Conservation (phyloP, 495 filamentous ascomycete genomes). For the Pyrenopolyporus hunteri region DNA sequence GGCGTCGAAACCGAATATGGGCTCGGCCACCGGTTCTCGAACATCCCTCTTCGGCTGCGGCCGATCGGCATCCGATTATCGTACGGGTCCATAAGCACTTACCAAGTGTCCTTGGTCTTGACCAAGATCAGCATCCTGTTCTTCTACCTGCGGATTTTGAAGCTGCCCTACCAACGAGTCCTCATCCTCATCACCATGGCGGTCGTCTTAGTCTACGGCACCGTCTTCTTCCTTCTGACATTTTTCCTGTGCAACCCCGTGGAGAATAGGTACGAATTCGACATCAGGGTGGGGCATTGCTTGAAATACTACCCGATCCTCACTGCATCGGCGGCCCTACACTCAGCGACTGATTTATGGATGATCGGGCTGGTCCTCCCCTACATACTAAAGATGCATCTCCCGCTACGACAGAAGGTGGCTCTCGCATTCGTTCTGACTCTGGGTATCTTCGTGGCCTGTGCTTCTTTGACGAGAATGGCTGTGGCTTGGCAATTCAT, state of each 20-base stretch:
- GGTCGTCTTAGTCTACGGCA: slow-evolving; percentile 41
- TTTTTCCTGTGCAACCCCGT: slow-evolving; percentile 49
- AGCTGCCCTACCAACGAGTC: slow-evolving; percentile 35
- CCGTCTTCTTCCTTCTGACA: slow-evolving; percentile 46
- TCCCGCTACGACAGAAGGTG: slow-evolving; percentile 43
- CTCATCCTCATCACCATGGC: slow-evolving; percentile 44
- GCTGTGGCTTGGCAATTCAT: slow-evolving; percentile 35
- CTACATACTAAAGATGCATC: slow-evolving; percentile 43
- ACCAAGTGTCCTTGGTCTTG: slow-evolving; percentile 47
- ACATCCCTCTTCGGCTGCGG: slow-evolving; percentile 30
- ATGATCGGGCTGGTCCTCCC: slow-evolving; percentile 46
- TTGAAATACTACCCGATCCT: slow-evolving; percentile 45
- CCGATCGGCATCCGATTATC: slow-evolving; percentile 33
- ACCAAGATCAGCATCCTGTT: slow-evolving; percentile 50
- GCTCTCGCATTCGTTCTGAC: slow-evolving; percentile 45
- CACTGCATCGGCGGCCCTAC: slow-evolving; percentile 42
- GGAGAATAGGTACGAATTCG: slow-evolving; percentile 33
- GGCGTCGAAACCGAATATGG: slow-evolving; percentile 33
- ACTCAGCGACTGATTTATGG: slow-evolving; percentile 47
- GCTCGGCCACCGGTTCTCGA: slow-evolving; percentile 31
- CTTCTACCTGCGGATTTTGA: slow-evolving; percentile 51
- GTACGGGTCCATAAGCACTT: slow-evolving; percentile 33
- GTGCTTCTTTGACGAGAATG: slow-evolving; percentile 44
- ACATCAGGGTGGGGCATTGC: slow-evolving; percentile 40
- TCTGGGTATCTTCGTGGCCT: slow-evolving; percentile 46